These are phyloP conservation scores for Musa itinerans DNA, from an alignment of 176 grass and related monocot genomes.

Conservation along the genomic window DNA sequence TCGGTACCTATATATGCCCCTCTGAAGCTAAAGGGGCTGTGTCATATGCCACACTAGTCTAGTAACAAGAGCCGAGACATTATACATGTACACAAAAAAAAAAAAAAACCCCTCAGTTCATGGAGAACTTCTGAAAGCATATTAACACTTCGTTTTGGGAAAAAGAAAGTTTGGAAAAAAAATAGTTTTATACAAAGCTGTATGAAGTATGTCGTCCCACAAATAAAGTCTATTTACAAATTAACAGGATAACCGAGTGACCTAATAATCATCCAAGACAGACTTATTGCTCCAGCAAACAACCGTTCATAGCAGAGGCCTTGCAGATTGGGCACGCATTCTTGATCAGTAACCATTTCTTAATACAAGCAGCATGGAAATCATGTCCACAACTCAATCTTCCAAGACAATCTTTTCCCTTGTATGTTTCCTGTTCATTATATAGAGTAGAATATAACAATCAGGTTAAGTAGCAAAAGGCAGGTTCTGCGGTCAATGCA, in stretches of 20 bases:
- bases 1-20: too few species aligned
- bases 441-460: background rate
- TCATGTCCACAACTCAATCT: conserved; percentile 57
- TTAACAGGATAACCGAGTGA: background rate
- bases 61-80: too few species aligned
- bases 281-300: background rate
- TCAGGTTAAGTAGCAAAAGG: background rate
- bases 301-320: conserved; percentile 34
- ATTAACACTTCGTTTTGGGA: too few species aligned
- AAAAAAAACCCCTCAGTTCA: too few species aligned
- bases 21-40: too few species aligned
- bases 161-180: too few species aligned
- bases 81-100: too few species aligned
- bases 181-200: background rate
- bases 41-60: too few species aligned
- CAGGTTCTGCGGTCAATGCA: too few species aligned
- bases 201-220: background rate
- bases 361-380: conserved; percentile 71
- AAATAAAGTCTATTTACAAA: background rate
- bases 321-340: conserved; percentile 88
- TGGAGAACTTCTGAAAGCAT: too few species aligned
- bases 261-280: background rate
- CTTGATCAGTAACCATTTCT: conserved; percentile 71
- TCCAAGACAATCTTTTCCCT: conserved; percentile 42
- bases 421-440: conserved; percentile 58